Base-by-base conservation (phyloP, 2,329 filamentous ascomycete genomes). In the Lasiodiplodia theobromae region DNA sequence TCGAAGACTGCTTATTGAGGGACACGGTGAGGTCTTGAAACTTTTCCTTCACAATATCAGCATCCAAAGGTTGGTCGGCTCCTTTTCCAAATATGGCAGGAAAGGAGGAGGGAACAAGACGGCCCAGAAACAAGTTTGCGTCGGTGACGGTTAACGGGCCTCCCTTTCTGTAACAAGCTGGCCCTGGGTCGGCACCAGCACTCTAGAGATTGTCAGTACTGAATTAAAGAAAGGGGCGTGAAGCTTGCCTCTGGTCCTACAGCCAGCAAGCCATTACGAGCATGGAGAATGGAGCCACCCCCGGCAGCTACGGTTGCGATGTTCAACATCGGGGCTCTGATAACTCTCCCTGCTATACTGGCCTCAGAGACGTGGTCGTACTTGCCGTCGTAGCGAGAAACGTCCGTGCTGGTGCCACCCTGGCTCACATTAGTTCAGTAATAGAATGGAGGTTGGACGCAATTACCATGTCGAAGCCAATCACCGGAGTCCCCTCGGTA, bases 261-360 rank as follows among this genome's bases (percentile, higher is more conserved):
- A 0, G 94, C 91, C 72, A 97, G 97, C 0, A 97, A 83, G 0
- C 94, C 94, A 72, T 97, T 97, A 71, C 88, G 89, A 86, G 93
- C 97, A 80, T 96, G 96, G 3, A 97, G 84, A 37, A 91, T 86
- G 0, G 92, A 95, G 5, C 93, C 93, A 71, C 94, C 94, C 2
- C 49, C 83, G 23, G 83, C 83, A 10, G 83, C 83, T 1, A 78
- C 75, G 14, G 76, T 79, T 4, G 73, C 69, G 10, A 79, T 75
- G 34, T 78, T 73, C 3, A 80, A 72, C 69, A 77, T 75, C 2
- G 77, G 76, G 0, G 72, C 71, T 18, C 75, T 72, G 11, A 79
- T 74, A 1, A 71, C 74, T 1, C 74, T 70, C 40, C 75, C 77
- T 4, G 76, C 75, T 14, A 74, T 79, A 14, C 71, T 77, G 0